Percentiles rank a stretch among this genome's conserved stretches.
These are phyloP conservation scores for Pichia cephalocereana DNA, from an alignment of 805 yeast species.

Conservation along the genomic window DNA sequence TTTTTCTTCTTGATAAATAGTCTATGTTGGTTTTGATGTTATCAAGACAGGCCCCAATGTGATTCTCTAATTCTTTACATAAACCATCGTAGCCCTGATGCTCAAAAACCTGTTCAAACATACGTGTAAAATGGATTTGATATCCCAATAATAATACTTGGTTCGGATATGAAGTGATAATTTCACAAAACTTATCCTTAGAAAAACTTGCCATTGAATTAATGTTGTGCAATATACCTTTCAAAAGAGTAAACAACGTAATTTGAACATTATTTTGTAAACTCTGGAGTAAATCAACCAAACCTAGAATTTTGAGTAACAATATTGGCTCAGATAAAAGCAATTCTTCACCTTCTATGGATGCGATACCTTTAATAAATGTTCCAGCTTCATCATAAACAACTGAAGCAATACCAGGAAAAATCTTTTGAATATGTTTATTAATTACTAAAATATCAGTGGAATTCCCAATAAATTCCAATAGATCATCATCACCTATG, in stretches of 20 bases:
- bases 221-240: background rate
- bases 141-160: conserved; percentile 48
- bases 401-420: conserved; percentile 49
- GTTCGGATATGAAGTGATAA: conserved; percentile 29
- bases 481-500: conserved; percentile 81
- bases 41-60: conserved; percentile 20
- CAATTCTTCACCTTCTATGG: conserved; percentile 61
- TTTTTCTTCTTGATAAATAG: conserved; percentile 30
- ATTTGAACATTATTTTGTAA: conserved; percentile 46
- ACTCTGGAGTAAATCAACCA: conserved; percentile 53
- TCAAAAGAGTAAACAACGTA: background rate
- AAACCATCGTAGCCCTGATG: background rate
- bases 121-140: conserved; percentile 49
- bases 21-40: conserved; percentile 22
- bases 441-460: conserved; percentile 38
- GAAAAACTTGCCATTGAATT: background rate
- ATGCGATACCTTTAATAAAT: conserved; percentile 33
- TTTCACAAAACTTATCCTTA: background rate
- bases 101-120: conserved; percentile 23
- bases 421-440: conserved; percentile 61
- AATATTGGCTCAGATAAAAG: conserved; percentile 35
- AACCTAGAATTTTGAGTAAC: conserved; percentile 29
- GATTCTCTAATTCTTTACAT: background rate
- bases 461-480: conserved; percentile 70
- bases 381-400: conserved; percentile 20